Base-by-base conservation (phyloP, 1,284 basidiomycete species). In the Schizophyllum commune region DNA sequence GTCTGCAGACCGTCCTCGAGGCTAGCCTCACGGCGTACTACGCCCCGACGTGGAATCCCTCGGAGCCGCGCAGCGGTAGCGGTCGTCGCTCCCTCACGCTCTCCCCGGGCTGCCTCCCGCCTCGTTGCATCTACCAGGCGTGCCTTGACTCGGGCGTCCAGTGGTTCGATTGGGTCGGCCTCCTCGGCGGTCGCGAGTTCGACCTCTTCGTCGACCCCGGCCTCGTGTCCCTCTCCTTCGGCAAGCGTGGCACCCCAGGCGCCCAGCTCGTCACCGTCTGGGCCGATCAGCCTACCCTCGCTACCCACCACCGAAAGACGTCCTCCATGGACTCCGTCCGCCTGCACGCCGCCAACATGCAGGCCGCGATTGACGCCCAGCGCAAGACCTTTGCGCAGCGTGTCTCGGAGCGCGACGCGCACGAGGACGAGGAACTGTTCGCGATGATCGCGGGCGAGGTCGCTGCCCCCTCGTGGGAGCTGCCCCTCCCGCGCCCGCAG, bases 171-270 rank as follows among this genome's bases (percentile, higher is more conserved):
- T 91, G 89, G 89, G 86, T 89, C 58, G 68, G 78, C 55, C 75
- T 80, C 60, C 81, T 91, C 60, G 88, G 89, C 7, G 79, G 81
- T 65, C 73, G 76, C 60, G 86, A 88, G 72, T 86, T 91, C 67
- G 89, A 91, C 72, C 81, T 92, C 63, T 85, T 88, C 72, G 81
- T 90, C 66, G 86, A 91, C 71, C 89, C 89, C 61, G 89, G 88
- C 61, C 83, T 81, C 70, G 82, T 92, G 65, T 85, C 84, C 61
- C 74, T 89, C 64, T 85, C 86, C 64, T 77, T 82, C 69, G 78
- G 76, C 62, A 47, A 47, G 39, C 75, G 69, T 68, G 66, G 65
- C 53, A 72, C 71, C 34, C 64, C 68, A 11, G 74, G 72, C 58
- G 69, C 72, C 63, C 70, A 76, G 67, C 76, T 83, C 62, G 71